Conservation (phyloP, 202 grass and related monocot genomes). For the Carex arenaria region DNA sequence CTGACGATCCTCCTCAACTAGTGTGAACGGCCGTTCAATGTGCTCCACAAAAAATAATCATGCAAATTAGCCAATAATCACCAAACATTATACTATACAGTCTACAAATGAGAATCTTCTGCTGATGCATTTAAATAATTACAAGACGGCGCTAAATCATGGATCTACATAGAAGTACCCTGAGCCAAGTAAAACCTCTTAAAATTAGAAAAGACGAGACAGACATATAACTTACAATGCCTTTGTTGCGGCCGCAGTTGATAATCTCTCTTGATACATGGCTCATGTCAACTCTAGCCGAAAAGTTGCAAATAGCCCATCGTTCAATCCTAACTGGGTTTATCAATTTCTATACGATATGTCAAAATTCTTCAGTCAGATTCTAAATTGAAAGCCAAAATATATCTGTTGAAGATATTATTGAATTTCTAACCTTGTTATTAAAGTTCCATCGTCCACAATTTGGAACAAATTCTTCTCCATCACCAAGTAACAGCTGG, state of each 20-base stretch:
- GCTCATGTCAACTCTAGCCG: slow-evolving; percentile 81
- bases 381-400: slow-evolving; percentile 16
- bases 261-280: slow-evolving; percentile 74
- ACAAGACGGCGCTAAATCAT: not conserved
- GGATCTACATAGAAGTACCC: not conserved
- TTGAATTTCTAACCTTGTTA: slow-evolving; percentile 49
- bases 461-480: slow-evolving; percentile 53
- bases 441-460: slow-evolving; percentile 87
- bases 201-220: not conserved
- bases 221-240: slow-evolving; percentile 62
- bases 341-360: slow-evolving; percentile 47
- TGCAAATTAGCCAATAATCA: slow-evolving; percentile 13
- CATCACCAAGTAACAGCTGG: slow-evolving; percentile 69
- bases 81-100: not conserved
- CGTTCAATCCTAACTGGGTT: slow-evolving; percentile 55
- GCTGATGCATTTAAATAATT: not conserved
- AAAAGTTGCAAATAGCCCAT: slow-evolving; percentile 96
- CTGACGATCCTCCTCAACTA: slow-evolving; percentile 75
- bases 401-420: not conserved
- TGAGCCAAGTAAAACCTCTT: not conserved
- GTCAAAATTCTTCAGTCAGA: not conserved
- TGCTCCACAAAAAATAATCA: slow-evolving; percentile 31
- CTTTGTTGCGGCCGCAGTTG: slow-evolving; percentile 80
- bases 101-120: not conserved
- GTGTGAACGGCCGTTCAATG: slow-evolving; percentile 50